Conservation (phyloP, 2,329 filamentous ascomycete species). For the Xylariaceae sp. region DNA sequence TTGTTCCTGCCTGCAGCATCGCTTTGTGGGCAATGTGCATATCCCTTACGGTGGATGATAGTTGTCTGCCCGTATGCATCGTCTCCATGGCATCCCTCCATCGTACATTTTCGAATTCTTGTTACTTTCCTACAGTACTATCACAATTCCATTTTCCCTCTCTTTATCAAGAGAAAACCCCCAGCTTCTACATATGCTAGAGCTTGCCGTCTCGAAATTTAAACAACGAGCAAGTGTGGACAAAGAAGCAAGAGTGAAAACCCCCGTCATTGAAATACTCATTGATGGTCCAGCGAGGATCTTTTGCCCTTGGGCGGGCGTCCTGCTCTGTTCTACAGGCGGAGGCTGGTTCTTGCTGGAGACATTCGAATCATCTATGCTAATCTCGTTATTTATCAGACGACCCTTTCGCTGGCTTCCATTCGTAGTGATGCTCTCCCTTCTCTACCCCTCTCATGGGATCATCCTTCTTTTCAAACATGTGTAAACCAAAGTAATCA, state of each 20-base stretch:
- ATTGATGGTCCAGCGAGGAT: slow-evolving; percentile 33
- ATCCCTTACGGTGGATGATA: too few species aligned
- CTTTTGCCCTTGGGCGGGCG: slow-evolving; percentile 24
- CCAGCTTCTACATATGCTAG: slow-evolving; percentile 69
- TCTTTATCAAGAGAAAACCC: neutral
- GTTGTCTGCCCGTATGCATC: too few species aligned
- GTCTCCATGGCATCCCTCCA: too few species aligned
- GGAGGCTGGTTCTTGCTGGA: slow-evolving; percentile 41
- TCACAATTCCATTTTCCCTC: neutral
- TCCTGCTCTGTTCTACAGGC: slow-evolving; percentile 32
- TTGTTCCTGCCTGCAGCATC: too few species aligned
- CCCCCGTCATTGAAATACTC: slow-evolving; percentile 30
- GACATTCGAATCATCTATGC: slow-evolving; percentile 30
- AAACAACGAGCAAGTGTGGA: slow-evolving; percentile 71
- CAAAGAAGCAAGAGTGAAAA: slow-evolving; percentile 69
- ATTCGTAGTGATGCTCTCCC: slow-evolving; percentile 69
- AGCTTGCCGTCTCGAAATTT: slow-evolving; percentile 64
- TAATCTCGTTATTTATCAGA: slow-evolving; percentile 7
- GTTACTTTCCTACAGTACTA: neutral
- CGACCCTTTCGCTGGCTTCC: slow-evolving; percentile 52
- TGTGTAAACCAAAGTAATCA: slow-evolving; percentile 74
- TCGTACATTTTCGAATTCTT: neutral
- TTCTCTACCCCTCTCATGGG: slow-evolving; percentile 58
- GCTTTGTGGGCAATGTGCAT: too few species aligned
- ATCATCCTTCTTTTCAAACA: slow-evolving; percentile 66